phyloP scores from a whole-genome alignment of 768 basidiomycete species.

The Boletus tomentosulus region DNA sequence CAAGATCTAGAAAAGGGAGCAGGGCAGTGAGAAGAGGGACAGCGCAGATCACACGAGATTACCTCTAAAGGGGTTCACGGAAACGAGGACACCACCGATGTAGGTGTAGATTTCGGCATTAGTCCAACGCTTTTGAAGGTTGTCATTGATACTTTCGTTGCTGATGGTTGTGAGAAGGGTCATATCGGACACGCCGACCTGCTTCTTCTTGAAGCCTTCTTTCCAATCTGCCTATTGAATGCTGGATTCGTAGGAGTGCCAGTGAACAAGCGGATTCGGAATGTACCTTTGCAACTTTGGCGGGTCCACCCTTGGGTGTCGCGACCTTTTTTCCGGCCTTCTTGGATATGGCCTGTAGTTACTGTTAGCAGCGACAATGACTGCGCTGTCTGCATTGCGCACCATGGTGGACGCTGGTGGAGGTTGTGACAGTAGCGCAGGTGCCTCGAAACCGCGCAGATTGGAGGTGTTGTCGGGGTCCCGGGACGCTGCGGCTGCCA shows the following conservation, averaged over 20 bases:
- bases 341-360: constrained; percentile 72
- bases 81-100: constrained; percentile 96
- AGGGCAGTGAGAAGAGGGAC: constrained; percentile 5
- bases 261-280: not conserved
- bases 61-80: constrained; percentile 99
- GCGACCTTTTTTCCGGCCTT: constrained; percentile 85
- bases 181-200: constrained; percentile 98
- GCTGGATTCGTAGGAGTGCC: constrained; percentile 8
- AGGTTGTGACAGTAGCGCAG: not conserved
- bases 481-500: constrained; percentile 14
- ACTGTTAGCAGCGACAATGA: constrained; percentile 1
- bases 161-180: constrained; percentile 94
- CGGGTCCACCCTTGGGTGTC: constrained; percentile 51
- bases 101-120: constrained; percentile 98
- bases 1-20: constrained; percentile 61
- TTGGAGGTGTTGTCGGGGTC: constrained; percentile 20
- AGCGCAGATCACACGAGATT: constrained; percentile 7
- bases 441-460: constrained; percentile 13
- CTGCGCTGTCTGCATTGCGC: not conserved
- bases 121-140: constrained; percentile 93
- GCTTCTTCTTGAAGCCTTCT: constrained; percentile 99
- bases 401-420: constrained; percentile 19
- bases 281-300: constrained; percentile 74
- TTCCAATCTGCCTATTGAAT: constrained; percentile 90
- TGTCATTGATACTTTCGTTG: constrained; percentile 97